These are phyloP conservation scores for Chlorella sorokiniana DNA, from an alignment of 139 green algal genomes.

Conservation along the genomic window DNA sequence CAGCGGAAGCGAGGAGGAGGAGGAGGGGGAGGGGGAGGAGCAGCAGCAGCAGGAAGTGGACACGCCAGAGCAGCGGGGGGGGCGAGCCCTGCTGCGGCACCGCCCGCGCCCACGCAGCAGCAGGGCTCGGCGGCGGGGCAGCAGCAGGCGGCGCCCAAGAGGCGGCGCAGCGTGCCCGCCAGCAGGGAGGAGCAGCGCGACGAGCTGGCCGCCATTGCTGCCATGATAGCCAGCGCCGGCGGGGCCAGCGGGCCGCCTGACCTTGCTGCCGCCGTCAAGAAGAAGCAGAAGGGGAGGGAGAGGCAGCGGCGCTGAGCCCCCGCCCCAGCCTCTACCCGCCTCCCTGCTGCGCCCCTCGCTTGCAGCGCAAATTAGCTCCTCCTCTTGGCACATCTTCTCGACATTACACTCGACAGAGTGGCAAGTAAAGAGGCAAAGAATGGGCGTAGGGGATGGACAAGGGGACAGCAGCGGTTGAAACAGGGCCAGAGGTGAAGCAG, in stretches of 20 bases:
- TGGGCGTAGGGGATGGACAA: not conserved
- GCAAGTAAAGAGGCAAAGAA: not conserved
- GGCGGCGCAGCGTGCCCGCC: not conserved
- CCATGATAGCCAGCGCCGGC: slow-evolving; percentile 34
- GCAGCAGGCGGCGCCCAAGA: not conserved
- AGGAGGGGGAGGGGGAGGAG: not conserved
- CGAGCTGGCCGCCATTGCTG: slow-evolving; percentile 36
- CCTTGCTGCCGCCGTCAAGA: slow-evolving; percentile 15
- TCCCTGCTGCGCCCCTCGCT: too few species aligned
- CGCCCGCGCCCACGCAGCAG: not conserved
- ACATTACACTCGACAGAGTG: not conserved
- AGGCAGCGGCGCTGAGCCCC: not conserved
- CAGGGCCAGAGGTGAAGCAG: too few species aligned
- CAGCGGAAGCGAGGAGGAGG: slow-evolving; percentile 4
- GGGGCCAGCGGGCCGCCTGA: not conserved
- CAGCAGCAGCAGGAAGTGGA: not conserved
- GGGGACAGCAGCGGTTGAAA: not conserved
- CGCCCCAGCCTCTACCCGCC: too few species aligned
- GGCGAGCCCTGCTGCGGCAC: not conserved
- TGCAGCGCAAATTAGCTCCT: too few species aligned
- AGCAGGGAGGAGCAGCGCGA: slow-evolving; percentile 27
- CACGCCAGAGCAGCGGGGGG: not conserved
- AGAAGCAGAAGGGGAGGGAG: slow-evolving; percentile 7
- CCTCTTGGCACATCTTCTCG: too few species aligned
- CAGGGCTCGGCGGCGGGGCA: not conserved